These are phyloP conservation scores for Leishmania major DNA, from an alignment of 208 protist species.

Conservation along the genomic window DNA sequence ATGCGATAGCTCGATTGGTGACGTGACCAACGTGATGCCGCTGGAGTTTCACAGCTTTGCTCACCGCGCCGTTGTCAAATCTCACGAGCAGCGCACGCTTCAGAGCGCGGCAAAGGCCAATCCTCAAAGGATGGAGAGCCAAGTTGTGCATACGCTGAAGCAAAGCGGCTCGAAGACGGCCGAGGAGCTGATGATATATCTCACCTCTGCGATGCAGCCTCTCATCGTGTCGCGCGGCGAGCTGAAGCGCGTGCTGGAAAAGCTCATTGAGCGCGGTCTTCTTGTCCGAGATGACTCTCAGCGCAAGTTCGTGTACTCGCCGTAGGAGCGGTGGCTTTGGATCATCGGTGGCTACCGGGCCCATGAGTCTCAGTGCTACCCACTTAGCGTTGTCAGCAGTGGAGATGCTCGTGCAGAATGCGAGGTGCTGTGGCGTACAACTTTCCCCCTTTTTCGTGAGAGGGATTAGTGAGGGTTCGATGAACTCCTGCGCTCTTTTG, in stretches of 20 bases:
- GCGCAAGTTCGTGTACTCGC: constrained; percentile 28
- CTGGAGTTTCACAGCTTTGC: constrained; percentile 22
- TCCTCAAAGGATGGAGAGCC: constrained; percentile 29
- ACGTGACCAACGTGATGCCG: constrained; percentile 30
- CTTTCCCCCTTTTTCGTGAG: background rate
- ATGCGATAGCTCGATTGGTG: constrained; percentile 7
- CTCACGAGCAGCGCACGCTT: constrained; percentile 13
- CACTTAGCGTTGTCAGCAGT: background rate
- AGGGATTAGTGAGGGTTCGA: background rate
- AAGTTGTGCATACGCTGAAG: constrained; percentile 40
- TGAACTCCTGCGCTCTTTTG: background rate
- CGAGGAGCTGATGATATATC: constrained; percentile 22
- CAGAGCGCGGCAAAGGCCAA: constrained; percentile 18
- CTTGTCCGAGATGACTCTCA: constrained; percentile 39
- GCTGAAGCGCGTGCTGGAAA: constrained; percentile 64
- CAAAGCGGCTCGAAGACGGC: constrained; percentile 22
- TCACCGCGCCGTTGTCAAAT: constrained; percentile 7
- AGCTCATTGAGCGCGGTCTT: constrained; percentile 60
- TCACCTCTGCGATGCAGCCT: constrained; percentile 15
- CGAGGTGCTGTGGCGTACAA: background rate
- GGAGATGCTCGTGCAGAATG: background rate
- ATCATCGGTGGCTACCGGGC: background rate
- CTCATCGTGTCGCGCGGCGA: constrained; percentile 26
- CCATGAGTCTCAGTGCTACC: background rate
- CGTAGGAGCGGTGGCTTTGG: constrained; percentile 18